Conservation (phyloP, 306 rosid genomes). For the Malus sylvestris region DNA sequence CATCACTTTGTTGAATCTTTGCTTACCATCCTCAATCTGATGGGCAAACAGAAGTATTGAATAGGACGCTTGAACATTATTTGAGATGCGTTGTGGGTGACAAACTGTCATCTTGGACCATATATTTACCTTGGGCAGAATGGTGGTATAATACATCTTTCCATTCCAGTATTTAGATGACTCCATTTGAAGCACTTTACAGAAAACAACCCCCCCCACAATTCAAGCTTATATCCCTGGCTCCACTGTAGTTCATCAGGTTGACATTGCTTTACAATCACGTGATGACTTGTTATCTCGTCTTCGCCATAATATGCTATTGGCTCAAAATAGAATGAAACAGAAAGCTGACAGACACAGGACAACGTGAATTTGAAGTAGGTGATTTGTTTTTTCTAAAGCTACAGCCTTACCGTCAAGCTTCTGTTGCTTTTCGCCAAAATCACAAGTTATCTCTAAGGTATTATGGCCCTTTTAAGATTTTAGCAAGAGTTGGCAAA, state of each 20-base stretch:
- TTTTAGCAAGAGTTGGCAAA: neutral
- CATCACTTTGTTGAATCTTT: neutral
- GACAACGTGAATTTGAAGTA: neutral
- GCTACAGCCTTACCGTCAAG: neutral
- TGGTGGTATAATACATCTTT: neutral
- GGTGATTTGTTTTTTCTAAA: neutral
- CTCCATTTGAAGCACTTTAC: neutral
- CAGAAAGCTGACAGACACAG: neutral
- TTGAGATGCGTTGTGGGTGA: neutral
- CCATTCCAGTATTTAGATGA: neutral
- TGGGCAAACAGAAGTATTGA: neutral
- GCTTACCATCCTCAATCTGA: neutral
- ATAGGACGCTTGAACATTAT: neutral
- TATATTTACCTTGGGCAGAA: neutral
- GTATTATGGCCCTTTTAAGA: neutral
- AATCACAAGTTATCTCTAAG: neutral
- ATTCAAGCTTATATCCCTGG: neutral
- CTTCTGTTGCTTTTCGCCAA: neutral
- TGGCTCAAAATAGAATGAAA: neutral
- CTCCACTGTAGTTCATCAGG: neutral
- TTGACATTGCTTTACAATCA: neutral
- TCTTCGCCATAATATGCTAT: neutral
- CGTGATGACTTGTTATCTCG: neutral
- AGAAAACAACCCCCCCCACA: too few species aligned
- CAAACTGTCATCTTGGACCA: neutral